These are phyloP conservation scores for Rubroboletus pulcherrimus DNA, from an alignment of 768 basidiomycete genomes.

Conservation along the genomic window DNA sequence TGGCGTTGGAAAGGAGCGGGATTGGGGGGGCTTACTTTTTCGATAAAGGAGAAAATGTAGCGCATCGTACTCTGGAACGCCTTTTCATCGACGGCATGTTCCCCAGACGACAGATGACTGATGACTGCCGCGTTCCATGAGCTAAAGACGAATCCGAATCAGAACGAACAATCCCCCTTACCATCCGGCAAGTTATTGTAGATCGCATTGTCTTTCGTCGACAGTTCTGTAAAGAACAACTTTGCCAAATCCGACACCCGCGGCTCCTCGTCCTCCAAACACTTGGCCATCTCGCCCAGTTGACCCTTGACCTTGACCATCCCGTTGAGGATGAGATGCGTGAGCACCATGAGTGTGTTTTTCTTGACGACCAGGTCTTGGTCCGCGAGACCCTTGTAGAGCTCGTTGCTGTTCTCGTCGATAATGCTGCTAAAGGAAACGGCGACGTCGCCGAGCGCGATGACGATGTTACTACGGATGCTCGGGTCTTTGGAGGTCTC, in stretches of 20 bases:
- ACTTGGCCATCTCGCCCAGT: conserved; percentile 99
- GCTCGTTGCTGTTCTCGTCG: conserved; percentile 93
- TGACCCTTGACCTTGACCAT: conserved; percentile 99
- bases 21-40: conserved; percentile 60
- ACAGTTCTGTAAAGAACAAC: conserved; percentile 93
- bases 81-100: conserved; percentile 89
- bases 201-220: conserved; percentile 97
- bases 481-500: conserved; percentile 87
- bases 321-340: conserved; percentile 93
- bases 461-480: conserved; percentile 94
- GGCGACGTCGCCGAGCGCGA: conserved; percentile 95
- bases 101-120: conserved; percentile 87
- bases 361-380: conserved; percentile 89
- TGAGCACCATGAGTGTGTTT: conserved; percentile 98
- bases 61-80: conserved; percentile 89
- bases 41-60: conserved; percentile 95
- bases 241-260: conserved; percentile 94
- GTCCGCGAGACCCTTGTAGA: conserved; percentile 93
- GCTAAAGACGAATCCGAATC: not conserved
- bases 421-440: conserved; percentile 97
- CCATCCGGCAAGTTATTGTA: conserved; percentile 98
- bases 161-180: conserved; percentile 30
- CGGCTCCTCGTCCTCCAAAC: conserved; percentile 85
- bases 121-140: conserved; percentile 56
- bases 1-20: not conserved